Evolutionary conservation across 768 basidiomycete species (phyloP).

Genomic region (Collybia sp.): DNA sequence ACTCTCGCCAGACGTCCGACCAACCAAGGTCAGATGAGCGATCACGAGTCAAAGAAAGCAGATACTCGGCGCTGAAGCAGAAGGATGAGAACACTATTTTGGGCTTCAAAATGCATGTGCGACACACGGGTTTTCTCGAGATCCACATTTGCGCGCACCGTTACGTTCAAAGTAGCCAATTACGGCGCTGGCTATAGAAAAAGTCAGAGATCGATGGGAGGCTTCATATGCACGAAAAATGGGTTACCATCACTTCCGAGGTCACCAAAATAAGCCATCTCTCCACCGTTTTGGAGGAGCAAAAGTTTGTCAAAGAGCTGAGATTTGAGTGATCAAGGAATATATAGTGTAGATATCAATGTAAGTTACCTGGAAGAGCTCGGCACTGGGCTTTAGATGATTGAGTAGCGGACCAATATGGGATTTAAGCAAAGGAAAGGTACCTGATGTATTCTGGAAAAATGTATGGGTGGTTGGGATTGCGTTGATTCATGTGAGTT

Average conservation of each 20-base stretch:
- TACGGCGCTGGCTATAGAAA: constrained; percentile 54
- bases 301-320: constrained; percentile 74
- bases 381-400: no score
- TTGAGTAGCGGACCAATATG: no score
- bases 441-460: neutral
- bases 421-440: neutral
- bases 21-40: constrained; percentile 75
- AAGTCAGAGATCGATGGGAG: no score
- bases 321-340: no score
- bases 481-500: no score
- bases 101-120: no score
- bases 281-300: constrained; percentile 72
- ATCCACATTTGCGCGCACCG: constrained; percentile 58
- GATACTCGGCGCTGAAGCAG: constrained; percentile 47
- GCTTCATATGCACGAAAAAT: no score
- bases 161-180: constrained; percentile 75
- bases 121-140: constrained; percentile 78
- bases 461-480: no score
- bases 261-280: constrained; percentile 72
- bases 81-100: constrained; percentile 2
- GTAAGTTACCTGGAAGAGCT: no score
- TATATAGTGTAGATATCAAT: no score
- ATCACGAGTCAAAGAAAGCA: constrained; percentile 71
- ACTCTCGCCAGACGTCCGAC: constrained; percentile 37
- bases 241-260: constrained; percentile 46